Base-by-base conservation (phyloP, 768 basidiomycete species). In the Mrakia frigida region DNA sequence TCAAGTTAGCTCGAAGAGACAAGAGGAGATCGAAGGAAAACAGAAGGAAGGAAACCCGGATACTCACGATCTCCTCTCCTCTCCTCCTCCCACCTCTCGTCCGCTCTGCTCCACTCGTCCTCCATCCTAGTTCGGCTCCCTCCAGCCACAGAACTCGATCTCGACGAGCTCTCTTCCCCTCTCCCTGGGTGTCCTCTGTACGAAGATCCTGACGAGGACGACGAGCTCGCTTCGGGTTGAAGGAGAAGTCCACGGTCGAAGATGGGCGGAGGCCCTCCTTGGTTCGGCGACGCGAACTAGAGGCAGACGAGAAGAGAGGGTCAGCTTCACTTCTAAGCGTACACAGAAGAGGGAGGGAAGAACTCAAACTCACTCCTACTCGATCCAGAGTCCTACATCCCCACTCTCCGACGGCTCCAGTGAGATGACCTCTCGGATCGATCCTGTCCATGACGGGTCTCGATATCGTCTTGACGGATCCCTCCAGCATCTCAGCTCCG, bases 401-500 rank as follows among this genome's bases (percentile, higher is more conserved):
- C 83, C 94, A 94, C 77, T 92, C 92, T 78, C 94, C 93, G 21
- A 94, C 84, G 87, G 39, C 65, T 0, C 73, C 70, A 14, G 67
- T 68, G 18, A 79, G 63, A 28, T 73, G 61, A 21, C 72, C 60
- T 69, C 75, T 43, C 28, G 70, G 74, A 70, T 77, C 75, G 0
- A 94, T 85, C 37, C 90, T 87, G 75, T 91, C 88, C 70, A 93
- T 90, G 68, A 93, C 92, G 37, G 92, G 92, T 25, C 89, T 86
- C 37, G 92, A 91, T 56, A 94, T 89, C 25, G 89, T 87, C 82
- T 90, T 91, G 53, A 94, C 89, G 74, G 90, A 90, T 5, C 89
- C 91, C 83, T 93, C 93, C 84, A 93, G 88, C 87, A 93, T 90
- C 83, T 91, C 90, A 25, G 91, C 92, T 69, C 93, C 91, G 81